These are phyloP conservation scores for Coniella vitis DNA, from an alignment of 2,329 filamentous ascomycete species.

Conservation along the genomic window DNA sequence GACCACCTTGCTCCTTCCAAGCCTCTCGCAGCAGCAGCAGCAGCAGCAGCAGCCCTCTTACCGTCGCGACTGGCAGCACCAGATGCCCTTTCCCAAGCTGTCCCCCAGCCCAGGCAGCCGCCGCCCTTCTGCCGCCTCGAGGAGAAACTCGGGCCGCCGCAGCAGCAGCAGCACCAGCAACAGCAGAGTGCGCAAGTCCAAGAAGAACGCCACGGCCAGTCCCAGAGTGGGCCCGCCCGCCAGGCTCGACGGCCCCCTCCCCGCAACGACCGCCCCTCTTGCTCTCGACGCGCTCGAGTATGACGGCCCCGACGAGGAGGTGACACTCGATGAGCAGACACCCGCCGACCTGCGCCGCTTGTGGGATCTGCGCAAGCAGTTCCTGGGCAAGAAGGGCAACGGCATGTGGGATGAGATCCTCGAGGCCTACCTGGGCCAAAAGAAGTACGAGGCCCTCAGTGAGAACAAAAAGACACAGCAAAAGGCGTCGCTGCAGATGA, in stretches of 20 bases:
- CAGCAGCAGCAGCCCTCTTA: background rate
- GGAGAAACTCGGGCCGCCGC: constrained; percentile 9
- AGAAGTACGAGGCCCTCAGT: constrained; percentile 54
- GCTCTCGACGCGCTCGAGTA: background rate
- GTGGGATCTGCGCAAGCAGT: constrained; percentile 40
- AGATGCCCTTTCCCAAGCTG: constrained; percentile 6
- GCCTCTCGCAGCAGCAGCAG: background rate
- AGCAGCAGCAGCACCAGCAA: constrained; percentile 6
- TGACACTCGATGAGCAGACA: constrained; percentile 36
- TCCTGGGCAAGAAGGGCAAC: constrained; percentile 42
- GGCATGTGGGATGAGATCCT: constrained; percentile 53
- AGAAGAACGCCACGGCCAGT: constrained; percentile 4
- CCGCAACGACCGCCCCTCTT: background rate
- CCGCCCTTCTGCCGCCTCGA: background rate
- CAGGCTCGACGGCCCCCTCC: background rate
- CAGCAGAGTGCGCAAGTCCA: background rate
- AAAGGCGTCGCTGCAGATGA: constrained; percentile 51
- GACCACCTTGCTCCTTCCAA: background rate
- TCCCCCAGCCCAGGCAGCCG: constrained; percentile 5
- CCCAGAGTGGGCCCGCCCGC: background rate
- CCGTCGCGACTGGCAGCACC: background rate
- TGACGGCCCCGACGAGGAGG: constrained; percentile 6
- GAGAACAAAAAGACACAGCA: constrained; percentile 43
- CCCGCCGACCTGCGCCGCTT: constrained; percentile 43
- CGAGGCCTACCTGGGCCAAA: constrained; percentile 32